Conservation (phyloP, 768 basidiomycete genomes). For the Tremella yokohamensis region DNA sequence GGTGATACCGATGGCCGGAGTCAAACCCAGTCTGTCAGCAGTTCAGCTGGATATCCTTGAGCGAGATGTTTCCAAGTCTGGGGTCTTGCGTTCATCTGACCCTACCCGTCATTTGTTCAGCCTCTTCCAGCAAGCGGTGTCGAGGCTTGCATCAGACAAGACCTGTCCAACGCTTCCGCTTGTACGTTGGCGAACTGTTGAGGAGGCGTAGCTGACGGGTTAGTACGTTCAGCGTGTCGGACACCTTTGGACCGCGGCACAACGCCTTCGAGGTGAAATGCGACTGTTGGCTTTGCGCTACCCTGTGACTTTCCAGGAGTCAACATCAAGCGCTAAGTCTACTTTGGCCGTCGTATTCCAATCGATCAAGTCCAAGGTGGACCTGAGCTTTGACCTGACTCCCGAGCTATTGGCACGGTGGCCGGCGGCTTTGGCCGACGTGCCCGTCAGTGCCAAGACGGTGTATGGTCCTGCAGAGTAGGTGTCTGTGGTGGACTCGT, state of each 20-base stretch:
- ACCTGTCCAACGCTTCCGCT: constrained; percentile 5
- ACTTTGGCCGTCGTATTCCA: constrained; percentile 19
- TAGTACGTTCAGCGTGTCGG: constrained; percentile 38
- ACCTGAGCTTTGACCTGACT: constrained; percentile 22
- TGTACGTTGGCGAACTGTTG: constrained; percentile 8
- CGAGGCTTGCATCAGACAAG: constrained; percentile 11
- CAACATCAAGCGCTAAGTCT: background rate
- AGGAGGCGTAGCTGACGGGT: background rate
- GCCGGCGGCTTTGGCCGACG: constrained; percentile 23
- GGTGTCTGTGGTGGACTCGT: constrained; percentile 8
- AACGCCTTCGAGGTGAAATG: constrained; percentile 39
- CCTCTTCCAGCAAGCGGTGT: constrained; percentile 27
- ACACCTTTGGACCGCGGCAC: constrained; percentile 35
- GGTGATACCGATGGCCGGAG: too few relatives aligned
- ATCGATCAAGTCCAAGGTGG: constrained; percentile 23
- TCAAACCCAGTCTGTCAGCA: constrained; percentile 9
- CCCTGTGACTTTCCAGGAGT: constrained; percentile 20
- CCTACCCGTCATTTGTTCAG: constrained; percentile 32
- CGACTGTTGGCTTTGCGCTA: constrained; percentile 32
- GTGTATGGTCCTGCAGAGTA: constrained; percentile 38
- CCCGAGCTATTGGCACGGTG: constrained; percentile 20
- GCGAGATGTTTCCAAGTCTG: too few relatives aligned
- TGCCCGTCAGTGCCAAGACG: constrained; percentile 21
- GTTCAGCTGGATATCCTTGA: constrained; percentile 17
- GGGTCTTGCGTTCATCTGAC: background rate